Percentiles rank a stretch among this genome's conserved stretches.
Evolutionary conservation across 2,329 filamentous ascomycete genomes (phyloP).

Genomic region (Chalara sp.): DNA sequence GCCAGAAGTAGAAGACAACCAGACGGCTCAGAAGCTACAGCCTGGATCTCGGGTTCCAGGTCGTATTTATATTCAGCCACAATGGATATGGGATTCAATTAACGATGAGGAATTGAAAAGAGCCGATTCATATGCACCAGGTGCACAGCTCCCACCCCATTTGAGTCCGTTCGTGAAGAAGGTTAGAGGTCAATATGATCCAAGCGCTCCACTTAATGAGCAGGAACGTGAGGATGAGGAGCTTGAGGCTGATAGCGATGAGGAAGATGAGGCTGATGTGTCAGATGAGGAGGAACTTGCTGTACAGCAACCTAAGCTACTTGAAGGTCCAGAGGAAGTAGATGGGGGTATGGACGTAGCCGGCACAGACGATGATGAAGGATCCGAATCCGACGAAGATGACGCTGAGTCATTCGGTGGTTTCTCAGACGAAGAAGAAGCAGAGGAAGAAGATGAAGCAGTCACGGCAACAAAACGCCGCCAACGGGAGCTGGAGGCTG

Average conservation of each 20-base stretch:
- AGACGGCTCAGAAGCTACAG: constrained; percentile 51
- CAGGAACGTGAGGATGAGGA: constrained; percentile 86
- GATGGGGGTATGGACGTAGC: constrained; percentile 26
- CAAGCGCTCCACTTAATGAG: constrained; percentile 75
- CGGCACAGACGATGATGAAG: constrained; percentile 29
- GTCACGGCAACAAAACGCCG: constrained; percentile 60
- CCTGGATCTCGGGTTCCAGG: constrained; percentile 77
- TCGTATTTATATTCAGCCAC: constrained; percentile 87
- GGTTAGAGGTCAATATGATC: constrained; percentile 84
- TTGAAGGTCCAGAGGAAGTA: constrained; percentile 17
- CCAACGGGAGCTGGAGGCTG: constrained; percentile 88
- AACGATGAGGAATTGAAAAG: constrained; percentile 87
- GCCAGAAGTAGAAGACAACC: constrained; percentile 51
- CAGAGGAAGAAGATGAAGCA: constrained; percentile 53
- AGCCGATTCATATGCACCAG: constrained; percentile 83
- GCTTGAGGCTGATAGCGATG: constrained; percentile 56
- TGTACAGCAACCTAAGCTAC: constrained; percentile 37
- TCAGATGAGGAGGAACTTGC: constrained; percentile 36
- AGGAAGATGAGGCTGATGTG: constrained; percentile 33
- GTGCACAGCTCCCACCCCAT: constrained; percentile 85
- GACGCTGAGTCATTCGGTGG: constrained; percentile 24
- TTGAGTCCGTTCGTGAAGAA: constrained; percentile 92
- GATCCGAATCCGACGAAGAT: constrained; percentile 29
- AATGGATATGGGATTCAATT: constrained; percentile 97
- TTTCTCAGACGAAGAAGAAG: constrained; percentile 38